Conservation (phyloP, 1,284 basidiomycete species). For the Xerocomus amazonicus region DNA sequence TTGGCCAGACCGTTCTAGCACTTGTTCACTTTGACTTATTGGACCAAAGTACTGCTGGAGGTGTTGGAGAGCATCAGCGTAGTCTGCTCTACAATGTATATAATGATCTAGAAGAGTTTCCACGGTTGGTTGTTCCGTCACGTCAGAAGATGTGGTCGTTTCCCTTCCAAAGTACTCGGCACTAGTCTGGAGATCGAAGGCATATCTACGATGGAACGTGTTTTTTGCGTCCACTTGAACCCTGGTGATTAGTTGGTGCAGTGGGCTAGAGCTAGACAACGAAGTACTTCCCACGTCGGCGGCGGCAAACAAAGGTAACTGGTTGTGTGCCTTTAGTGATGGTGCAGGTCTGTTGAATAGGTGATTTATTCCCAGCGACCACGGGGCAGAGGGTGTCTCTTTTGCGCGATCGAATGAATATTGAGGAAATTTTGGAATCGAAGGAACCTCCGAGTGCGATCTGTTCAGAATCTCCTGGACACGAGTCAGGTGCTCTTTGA, state of each 20-base stretch:
- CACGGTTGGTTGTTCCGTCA: background rate
- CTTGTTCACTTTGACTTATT: background rate
- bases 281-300: background rate
- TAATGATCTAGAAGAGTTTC: background rate
- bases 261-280: background rate
- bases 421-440: background rate
- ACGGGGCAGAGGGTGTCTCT: background rate
- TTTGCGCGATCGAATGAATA: slow-evolving; percentile 16
- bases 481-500: slow-evolving; percentile 16
- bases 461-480: slow-evolving; percentile 13
- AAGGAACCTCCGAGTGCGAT: background rate
- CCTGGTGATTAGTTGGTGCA: slow-evolving; percentile 11
- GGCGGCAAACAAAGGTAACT: background rate
- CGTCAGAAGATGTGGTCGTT: background rate
- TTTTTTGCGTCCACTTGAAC: background rate
- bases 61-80: background rate
- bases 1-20: background rate
- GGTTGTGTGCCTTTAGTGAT: background rate
- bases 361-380: background rate
- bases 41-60: background rate
- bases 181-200: slow-evolving; percentile 12
- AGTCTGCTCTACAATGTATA: background rate
- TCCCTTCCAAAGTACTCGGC: background rate
- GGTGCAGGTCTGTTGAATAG: slow-evolving; percentile 13
- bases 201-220: slow-evolving; percentile 19